Base-by-base conservation (phyloP, 2,329 filamentous ascomycete genomes). In the Chalaropsis ovoidea region DNA sequence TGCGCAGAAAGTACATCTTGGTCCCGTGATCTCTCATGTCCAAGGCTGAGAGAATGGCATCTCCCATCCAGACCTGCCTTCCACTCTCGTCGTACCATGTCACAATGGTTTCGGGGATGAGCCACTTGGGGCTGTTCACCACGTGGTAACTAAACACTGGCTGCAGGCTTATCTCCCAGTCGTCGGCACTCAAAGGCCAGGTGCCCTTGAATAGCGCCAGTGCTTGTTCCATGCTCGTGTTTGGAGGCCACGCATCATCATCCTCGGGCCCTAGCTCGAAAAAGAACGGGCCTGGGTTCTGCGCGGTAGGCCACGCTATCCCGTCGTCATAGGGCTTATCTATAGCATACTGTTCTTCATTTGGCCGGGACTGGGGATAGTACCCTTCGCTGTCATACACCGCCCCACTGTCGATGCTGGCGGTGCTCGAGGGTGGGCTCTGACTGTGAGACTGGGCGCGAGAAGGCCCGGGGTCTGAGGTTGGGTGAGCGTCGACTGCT, bases 21-120 rank as follows among this genome's bases (percentile, higher is more conserved):
- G 54, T 58, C 54, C 54, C 54, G 31, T 58, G 54, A 58, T 58
- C 54, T 58, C 27, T 35, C 54, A 58, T 58, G 27, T 58, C 54
- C 31, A 58, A 17, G 1, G 54, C 24, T 58, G 54, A 58, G 54
- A 58, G 54, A 39, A 58, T 58, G 2, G 54, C 54, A 19, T 58
- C 54, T 19, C 54, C 54, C 54, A 58, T 39, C 54, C 54, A 58
- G 15, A 58, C 54, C 17, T 58, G 54, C 15, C 54, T 31, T n/a
- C 54, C 54, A 35, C 15, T 11, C 27, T 58, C 54, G 17, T 58
- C 54, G 24, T 58, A 58, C 54, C 54, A 58, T n/a, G 54, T 58
- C 54, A 58, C 54, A 39, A 58, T 58, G 27, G 54, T 58, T 39
- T 58, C 54, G 8, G 54, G 54, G 54, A 58, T 58, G 27, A 58